Percentiles rank a stretch among this genome's conserved stretches.
Conservation (phyloP, 2,329 filamentous ascomycete genomes). For the Fusarium fracticaudum region DNA sequence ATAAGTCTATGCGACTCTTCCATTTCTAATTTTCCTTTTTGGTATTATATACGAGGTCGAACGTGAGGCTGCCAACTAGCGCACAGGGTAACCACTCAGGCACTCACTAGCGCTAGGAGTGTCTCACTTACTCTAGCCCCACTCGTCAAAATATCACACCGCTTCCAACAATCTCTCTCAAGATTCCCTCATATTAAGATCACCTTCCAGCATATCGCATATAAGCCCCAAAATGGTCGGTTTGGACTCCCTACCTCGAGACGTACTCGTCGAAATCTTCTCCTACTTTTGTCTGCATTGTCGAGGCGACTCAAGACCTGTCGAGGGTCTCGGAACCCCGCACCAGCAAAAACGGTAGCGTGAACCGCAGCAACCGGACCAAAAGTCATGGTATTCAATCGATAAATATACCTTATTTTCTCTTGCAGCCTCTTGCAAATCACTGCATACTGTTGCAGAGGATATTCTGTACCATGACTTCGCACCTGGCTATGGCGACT, state of each 20-base stretch:
- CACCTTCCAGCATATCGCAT: too few species aligned
- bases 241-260: background rate
- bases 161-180: background rate
- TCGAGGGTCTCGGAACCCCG: background rate
- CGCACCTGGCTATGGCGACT: background rate
- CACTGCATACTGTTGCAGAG: background rate
- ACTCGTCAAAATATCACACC: too few species aligned
- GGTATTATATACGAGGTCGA: too few species aligned
- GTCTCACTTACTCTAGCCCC: too few species aligned
- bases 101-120: too few species aligned
- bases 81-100: too few species aligned
- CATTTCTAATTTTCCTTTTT: too few species aligned
- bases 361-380: background rate
- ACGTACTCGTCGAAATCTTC: background rate
- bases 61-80: too few species aligned
- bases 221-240: accelerated
- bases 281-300: background rate
- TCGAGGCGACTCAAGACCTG: background rate
- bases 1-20: accelerated
- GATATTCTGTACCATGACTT: background rate
- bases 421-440: accelerated
- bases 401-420: background rate
- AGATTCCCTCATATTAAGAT: accelerated
- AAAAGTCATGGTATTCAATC: background rate
- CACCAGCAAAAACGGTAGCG: background rate